phyloP scores from a whole-genome alignment of 1,284 basidiomycete species.

The Xerocomus amazonicus region DNA sequence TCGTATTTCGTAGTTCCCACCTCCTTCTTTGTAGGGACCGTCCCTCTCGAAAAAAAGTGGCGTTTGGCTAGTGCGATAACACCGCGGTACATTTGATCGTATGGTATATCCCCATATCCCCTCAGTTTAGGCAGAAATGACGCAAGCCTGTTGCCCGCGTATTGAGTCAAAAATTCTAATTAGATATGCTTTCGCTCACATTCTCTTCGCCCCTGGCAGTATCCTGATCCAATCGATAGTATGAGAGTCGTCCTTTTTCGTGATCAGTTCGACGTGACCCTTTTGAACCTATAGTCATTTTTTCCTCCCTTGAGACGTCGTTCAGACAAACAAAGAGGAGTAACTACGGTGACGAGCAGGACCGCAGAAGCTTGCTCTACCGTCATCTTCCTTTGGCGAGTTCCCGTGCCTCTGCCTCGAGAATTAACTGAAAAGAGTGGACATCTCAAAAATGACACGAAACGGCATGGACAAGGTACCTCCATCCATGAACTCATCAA shows the following conservation, averaged over 20 bases:
- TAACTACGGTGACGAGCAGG: constrained; percentile 20
- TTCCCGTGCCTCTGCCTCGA: constrained; percentile 22
- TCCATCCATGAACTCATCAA: constrained; percentile 27
- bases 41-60: constrained; percentile 29
- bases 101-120: constrained; percentile 30
- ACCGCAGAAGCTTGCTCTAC: constrained; percentile 25
- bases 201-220: constrained; percentile 26
- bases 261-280: constrained; percentile 24
- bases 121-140: constrained; percentile 31
- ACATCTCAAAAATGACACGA: not conserved
- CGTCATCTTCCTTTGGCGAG: constrained; percentile 23
- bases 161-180: constrained; percentile 3
- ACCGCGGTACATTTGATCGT: constrained; percentile 28
- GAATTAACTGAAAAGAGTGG: constrained; percentile 18
- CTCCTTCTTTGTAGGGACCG: constrained; percentile 25
- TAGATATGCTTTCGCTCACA: constrained; percentile 13
- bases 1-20: constrained; percentile 9
- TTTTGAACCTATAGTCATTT: constrained; percentile 23
- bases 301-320: not conserved
- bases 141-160: constrained; percentile 22
- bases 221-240: constrained; percentile 24
- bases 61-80: constrained; percentile 30
- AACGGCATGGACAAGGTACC: constrained; percentile 13
- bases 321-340: not conserved
- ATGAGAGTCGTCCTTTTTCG: constrained; percentile 16